Conservation (phyloP, 805 yeast species). For the Kodamaea hsintzibuensis region DNA sequence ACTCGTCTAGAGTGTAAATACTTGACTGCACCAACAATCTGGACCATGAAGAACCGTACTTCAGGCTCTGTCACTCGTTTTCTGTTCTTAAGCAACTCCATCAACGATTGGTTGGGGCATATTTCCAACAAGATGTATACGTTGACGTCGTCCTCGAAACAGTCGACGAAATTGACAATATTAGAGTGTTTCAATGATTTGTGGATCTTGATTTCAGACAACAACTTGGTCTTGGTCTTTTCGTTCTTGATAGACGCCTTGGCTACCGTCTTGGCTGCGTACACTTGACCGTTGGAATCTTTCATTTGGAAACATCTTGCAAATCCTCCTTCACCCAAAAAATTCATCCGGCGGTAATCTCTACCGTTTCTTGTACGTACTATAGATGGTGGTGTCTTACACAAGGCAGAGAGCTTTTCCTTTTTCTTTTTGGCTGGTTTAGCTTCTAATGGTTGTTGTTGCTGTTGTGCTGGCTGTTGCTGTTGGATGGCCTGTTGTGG, state of each 20-base stretch:
- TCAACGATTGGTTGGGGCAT: constrained; percentile 90
- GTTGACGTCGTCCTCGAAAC: constrained; percentile 94
- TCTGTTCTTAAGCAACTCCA: constrained; percentile 87
- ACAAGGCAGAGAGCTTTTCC: constrained; percentile 85
- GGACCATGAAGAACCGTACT: constrained; percentile 85
- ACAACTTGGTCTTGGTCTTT: constrained; percentile 80
- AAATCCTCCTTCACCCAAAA: constrained; percentile 97
- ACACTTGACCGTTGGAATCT: constrained; percentile 81
- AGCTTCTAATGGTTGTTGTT: constrained; percentile 13
- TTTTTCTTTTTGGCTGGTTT: constrained; percentile 62
- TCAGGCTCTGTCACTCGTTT: constrained; percentile 89
- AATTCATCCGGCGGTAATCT: constrained; percentile 86
- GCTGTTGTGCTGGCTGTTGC: constrained; percentile 9
- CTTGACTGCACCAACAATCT: constrained; percentile 89
- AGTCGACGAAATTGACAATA: constrained; percentile 89
- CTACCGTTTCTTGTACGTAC: constrained; percentile 85
- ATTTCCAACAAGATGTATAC: constrained; percentile 92
- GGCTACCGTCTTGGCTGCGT: constrained; percentile 97
- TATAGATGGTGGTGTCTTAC: constrained; percentile 95
- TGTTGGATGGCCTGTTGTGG: too few species aligned
- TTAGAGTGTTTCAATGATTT: constrained; percentile 85
- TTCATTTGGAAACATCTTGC: constrained; percentile 98
- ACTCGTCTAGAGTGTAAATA: constrained; percentile 91
- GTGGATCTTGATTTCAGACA: constrained; percentile 94
- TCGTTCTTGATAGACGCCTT: constrained; percentile 89